Evolutionary conservation across 495 filamentous ascomycete genomes (phyloP).

Genomic region (Filosporella fistucella): DNA sequence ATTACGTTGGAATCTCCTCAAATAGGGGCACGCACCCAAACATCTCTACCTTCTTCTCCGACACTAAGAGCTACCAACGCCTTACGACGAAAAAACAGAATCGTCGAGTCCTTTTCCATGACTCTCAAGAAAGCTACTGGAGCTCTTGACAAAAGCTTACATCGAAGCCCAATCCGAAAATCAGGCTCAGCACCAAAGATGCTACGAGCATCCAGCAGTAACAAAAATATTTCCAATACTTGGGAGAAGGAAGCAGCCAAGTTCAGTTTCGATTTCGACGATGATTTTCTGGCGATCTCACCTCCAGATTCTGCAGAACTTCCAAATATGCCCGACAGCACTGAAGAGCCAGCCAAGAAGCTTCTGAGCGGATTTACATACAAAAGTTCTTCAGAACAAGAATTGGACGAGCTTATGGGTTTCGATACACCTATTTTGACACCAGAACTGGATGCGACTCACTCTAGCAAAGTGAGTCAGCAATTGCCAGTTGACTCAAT

Average conservation of each 20-base stretch:
- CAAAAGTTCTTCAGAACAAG: not conserved
- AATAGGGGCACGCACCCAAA: not conserved
- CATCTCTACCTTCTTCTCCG: slow-evolving; percentile 16
- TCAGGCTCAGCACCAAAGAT: slow-evolving; percentile 10
- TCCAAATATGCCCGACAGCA: slow-evolving; percentile 1
- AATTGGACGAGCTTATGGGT: not conserved
- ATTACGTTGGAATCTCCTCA: slow-evolving; percentile 20
- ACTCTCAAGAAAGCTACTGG: slow-evolving; percentile 13
- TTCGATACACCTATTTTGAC: slow-evolving; percentile 20
- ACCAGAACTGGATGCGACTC: slow-evolving; percentile 8
- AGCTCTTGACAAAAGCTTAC: not conserved
- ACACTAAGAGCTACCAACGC: not conserved
- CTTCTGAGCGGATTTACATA: not conserved
- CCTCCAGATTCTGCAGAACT: slow-evolving; percentile 5
- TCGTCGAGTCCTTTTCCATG: slow-evolving; percentile 12
- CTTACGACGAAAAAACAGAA: slow-evolving; percentile 7
- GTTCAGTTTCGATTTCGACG: slow-evolving; percentile 17
- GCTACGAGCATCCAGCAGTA: slow-evolving; percentile 1
- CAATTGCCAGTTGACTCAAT: slow-evolving; percentile 4
- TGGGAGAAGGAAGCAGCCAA: slow-evolving; percentile 10
- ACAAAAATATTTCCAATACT: slow-evolving; percentile 1
- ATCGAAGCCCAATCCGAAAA: slow-evolving; percentile 24
- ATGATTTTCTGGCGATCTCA: not conserved
- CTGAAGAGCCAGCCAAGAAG: not conserved
- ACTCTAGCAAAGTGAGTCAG: slow-evolving; percentile 10